Evolutionary conservation across 1,139 yeast species (phyloP).

Genomic region (Protomyces lactucae-debilis): DNA sequence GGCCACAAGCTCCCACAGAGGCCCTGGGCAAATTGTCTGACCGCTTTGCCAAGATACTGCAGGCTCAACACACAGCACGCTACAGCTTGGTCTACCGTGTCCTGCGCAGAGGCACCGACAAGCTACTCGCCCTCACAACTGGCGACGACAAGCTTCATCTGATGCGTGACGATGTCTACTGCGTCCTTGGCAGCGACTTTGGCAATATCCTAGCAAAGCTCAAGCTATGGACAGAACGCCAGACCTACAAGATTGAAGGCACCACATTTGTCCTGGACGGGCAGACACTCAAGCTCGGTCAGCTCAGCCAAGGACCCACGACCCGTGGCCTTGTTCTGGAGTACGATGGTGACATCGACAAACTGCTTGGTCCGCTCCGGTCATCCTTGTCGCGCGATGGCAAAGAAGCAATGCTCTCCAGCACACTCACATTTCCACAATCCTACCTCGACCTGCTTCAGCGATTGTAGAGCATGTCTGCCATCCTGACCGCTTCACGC

Average conservation of each 20-base stretch:
- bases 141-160: slow-evolving; percentile 6
- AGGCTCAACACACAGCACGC: background rate
- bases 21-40: background rate
- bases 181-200: slow-evolving; percentile 11
- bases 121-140: background rate
- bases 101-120: background rate
- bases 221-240: slow-evolving; percentile 13
- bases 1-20: background rate
- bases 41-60: background rate
- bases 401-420: background rate
- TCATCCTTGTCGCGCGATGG: background rate
- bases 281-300: background rate
- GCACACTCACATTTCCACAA: background rate
- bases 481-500: slow-evolving; percentile 58
- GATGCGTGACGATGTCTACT: slow-evolving; percentile 2
- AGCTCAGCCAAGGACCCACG: slow-evolving; percentile 22
- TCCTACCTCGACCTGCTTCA: background rate
- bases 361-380: background rate
- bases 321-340: slow-evolving; percentile 17
- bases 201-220: slow-evolving; percentile 12
- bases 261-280: slow-evolving; percentile 9
- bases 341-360: background rate
- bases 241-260: slow-evolving; percentile 9
- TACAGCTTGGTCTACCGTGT: background rate
- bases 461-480: slow-evolving; percentile 53